Percentiles rank a stretch among this genome's conserved stretches.
These are phyloP conservation scores for Aureobasidium namibiae DNA, from an alignment of 2,329 filamentous ascomycete species.

Conservation along the genomic window DNA sequence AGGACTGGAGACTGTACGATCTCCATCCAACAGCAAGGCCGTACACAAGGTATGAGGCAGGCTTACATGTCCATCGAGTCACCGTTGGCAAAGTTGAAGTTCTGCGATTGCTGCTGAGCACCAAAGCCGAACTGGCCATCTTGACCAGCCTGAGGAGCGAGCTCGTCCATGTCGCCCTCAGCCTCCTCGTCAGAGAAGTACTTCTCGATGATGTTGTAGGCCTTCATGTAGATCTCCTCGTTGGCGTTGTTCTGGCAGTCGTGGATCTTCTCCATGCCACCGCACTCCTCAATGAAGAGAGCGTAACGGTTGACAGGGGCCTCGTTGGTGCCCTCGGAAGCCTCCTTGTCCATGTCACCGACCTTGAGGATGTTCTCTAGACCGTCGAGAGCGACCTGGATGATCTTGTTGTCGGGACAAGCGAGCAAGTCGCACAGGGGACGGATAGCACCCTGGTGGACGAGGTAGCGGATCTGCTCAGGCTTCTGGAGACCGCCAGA, in stretches of 20 bases:
- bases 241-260: slow-evolving; percentile 99
- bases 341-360: slow-evolving; percentile 95
- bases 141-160: slow-evolving; percentile 63
- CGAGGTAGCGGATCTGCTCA: slow-evolving; percentile 94
- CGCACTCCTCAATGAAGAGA: slow-evolving; percentile 96
- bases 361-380: slow-evolving; percentile 99
- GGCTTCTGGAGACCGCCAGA: slow-evolving; percentile 97
- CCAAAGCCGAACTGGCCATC: slow-evolving; percentile 75
- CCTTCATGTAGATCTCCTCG: slow-evolving; percentile 99
- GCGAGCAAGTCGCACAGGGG: slow-evolving; percentile 89
- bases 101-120: slow-evolving; percentile 61
- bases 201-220: slow-evolving; percentile 99
- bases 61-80: slow-evolving; percentile 60
- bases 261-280: slow-evolving; percentile 99
- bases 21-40: neutral
- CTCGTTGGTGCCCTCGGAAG: slow-evolving; percentile 63
- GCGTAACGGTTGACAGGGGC: slow-evolving; percentile 87
- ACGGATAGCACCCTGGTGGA: slow-evolving; percentile 90
- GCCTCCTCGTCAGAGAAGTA: slow-evolving; percentile 99
- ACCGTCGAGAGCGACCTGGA: slow-evolving; percentile 94
- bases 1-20: neutral
- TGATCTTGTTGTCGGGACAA: slow-evolving; percentile 99
- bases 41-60: neutral
- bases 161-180: slow-evolving; percentile 70
- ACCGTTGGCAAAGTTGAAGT: slow-evolving; percentile 88